Conservation (phyloP, 306 rosid genomes). For the Dalbergia cultrata region DNA sequence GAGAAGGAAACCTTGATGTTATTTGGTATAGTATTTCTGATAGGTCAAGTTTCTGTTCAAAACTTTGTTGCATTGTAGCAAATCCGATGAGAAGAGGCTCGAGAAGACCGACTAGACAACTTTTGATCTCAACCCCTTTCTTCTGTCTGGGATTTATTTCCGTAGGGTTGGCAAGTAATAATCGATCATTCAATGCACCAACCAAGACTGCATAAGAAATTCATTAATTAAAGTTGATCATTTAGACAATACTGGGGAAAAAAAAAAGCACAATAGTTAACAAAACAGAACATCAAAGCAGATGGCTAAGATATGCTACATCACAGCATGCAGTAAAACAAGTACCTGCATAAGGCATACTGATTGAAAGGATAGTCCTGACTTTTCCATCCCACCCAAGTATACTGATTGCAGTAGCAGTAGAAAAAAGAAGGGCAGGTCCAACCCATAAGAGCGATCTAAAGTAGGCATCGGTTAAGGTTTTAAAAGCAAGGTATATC, state of each 20-base stretch:
- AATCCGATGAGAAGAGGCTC: constrained; percentile 99
- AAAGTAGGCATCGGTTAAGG: constrained; percentile 81
- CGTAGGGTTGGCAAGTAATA: constrained; percentile 84
- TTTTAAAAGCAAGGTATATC: constrained; percentile 48
- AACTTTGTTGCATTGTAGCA: constrained; percentile 93
- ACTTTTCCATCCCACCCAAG: constrained; percentile 99
- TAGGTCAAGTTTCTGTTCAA: constrained; percentile 94
- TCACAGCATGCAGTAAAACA: constrained; percentile 41
- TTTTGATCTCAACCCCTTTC: constrained; percentile 86
- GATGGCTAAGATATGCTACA: constrained; percentile 39
- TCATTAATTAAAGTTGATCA: constrained; percentile 45
- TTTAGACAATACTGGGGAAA: constrained; percentile 10
- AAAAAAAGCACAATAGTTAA: constrained; percentile 13
- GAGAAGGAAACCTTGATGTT: constrained; percentile 85
- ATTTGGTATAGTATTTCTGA: constrained; percentile 96
- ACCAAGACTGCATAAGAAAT: constrained; percentile 72
- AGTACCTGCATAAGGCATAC: constrained; percentile 85
- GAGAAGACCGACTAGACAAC: constrained; percentile 98
- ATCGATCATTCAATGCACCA: constrained; percentile 93
- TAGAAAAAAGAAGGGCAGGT: constrained; percentile 96
- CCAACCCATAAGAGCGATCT: constrained; percentile 98
- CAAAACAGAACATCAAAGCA: constrained; percentile 25
- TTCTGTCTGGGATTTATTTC: constrained; percentile 91
- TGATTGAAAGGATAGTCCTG: constrained; percentile 86
- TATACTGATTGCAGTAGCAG: constrained; percentile 82